phyloP scores from a whole-genome alignment of 202 grass and related monocot genomes.

The Zizania palustris region DNA sequence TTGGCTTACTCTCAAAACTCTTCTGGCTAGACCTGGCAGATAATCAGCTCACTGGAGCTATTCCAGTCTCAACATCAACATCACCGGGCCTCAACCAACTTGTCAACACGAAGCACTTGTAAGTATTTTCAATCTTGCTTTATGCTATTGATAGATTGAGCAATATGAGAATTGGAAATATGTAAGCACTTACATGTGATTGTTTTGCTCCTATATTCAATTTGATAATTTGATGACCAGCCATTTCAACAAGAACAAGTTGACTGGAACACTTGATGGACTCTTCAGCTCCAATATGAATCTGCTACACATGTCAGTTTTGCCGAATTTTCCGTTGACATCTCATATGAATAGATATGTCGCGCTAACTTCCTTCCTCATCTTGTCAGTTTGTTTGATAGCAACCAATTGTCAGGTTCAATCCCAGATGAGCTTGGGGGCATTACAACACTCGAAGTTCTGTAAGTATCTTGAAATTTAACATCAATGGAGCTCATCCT shows the following conservation, averaged over 20 bases:
- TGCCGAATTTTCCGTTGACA: not conserved
- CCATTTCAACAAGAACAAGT: constrained; percentile 88
- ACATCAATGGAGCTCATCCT: not conserved
- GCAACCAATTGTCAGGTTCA: constrained; percentile 65
- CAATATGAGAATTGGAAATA: not conserved
- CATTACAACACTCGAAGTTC: constrained; percentile 48
- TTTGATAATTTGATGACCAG: constrained; percentile 49
- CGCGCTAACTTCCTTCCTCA: constrained; percentile 33
- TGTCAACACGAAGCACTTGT: constrained; percentile 69
- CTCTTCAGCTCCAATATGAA: constrained; percentile 80
- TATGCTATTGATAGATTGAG: not conserved
- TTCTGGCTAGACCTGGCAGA: constrained; percentile 75
- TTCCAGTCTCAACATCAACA: constrained; percentile 65
- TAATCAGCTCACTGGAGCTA: constrained; percentile 67
- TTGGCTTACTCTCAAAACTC: constrained; percentile 71
- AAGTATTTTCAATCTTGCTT: constrained; percentile 35
- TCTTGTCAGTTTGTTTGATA: constrained; percentile 70
- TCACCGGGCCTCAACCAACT: constrained; percentile 76
- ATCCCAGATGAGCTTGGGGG: constrained; percentile 61
- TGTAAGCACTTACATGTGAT: not conserved
- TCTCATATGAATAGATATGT: not conserved
- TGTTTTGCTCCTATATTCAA: not conserved
- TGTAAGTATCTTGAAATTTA: constrained; percentile 53
- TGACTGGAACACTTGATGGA: constrained; percentile 58
- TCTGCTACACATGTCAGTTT: constrained; percentile 74